Conservation (phyloP, 2,329 filamentous ascomycete species). For the Leptographium procerum region DNA sequence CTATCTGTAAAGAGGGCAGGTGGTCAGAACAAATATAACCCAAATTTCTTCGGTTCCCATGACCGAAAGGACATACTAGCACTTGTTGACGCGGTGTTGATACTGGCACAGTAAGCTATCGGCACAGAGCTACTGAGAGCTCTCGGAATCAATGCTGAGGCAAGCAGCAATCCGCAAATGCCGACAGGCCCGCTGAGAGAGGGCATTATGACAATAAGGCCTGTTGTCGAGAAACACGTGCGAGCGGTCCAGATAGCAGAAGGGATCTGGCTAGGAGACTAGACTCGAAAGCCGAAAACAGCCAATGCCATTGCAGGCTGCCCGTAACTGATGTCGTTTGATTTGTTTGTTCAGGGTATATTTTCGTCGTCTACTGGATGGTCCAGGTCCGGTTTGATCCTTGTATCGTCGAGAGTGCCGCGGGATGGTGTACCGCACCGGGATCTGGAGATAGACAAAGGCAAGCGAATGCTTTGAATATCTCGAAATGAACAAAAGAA, state of each 20-base stretch:
- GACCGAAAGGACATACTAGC: slow-evolving; percentile 27
- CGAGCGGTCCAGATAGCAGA: neutral
- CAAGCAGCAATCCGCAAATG: slow-evolving; percentile 10
- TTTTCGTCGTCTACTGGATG: neutral
- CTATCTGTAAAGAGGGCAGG: slow-evolving; percentile 28
- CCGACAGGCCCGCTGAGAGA: neutral
- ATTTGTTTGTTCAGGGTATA: neutral
- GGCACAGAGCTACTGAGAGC: slow-evolving; percentile 19
- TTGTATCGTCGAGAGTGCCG: neutral
- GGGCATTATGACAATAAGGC: neutral
- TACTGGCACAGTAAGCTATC: slow-evolving; percentile 32
- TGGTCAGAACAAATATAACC: neutral
- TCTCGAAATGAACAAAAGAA: neutral
- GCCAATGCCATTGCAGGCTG: slow-evolving; percentile 7
- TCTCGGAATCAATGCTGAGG: slow-evolving; percentile 13
- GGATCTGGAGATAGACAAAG: slow-evolving; percentile 7
- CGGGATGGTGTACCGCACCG: neutral
- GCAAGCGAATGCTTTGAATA: slow-evolving; percentile 11
- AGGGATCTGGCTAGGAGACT: neutral
- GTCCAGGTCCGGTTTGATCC: neutral
- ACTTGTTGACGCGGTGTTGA: slow-evolving; percentile 31
- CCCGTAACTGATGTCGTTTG: neutral
- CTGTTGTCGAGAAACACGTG: neutral
- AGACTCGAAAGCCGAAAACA: neutral
- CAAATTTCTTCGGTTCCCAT: neutral